Evolutionary conservation across 106 monocot species (phyloP), one percentile per base, ranked within the genome.

Genomic region (Cymbidium sinense): DNA sequence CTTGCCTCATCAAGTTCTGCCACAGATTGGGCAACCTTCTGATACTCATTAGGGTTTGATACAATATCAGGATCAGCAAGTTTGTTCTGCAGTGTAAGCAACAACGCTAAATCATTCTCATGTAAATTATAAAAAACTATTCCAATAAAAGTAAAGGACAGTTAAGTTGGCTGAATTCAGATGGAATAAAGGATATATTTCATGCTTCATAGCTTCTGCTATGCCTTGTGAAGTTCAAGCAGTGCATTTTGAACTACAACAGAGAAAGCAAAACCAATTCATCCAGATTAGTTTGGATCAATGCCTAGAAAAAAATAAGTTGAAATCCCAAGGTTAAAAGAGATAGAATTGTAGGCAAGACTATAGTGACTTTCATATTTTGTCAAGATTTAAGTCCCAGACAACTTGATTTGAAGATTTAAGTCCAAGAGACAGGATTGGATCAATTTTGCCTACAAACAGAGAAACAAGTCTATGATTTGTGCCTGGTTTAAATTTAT

Each of bases 41-140:
- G 96, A 83, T 98, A 98, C 78, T 94, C 96, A 11, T 50, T 92
- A 78, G 89, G 89, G 88, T 98, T 90, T 76, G 96, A 94, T 61
- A 90, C 86, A 61, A 98, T 70, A 88, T 94, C 96, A 85, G 96
- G 96, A 90, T 98, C 94, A 69, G 94, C 96, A 82, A 98, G 81
- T 83, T 90, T 98, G 79, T 88, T 88, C 96, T 93, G 83, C 50
- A 81, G 50, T 74, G 33, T 47, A 83, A 83, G 39, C 58, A 70
- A 76, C 21, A 76, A 47, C 13, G 47, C 47, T 47, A 6, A 69
- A 69, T 69, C 10, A 34, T 69, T 31, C 69, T 31, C 13, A 69
- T 69, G 69, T 4, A 62, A 47, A 62, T 27, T 62, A 34, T 33
- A 33, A 34, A 69, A 31, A 33, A 69, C 33, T 69, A 69, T 13